Percentiles rank a stretch among this genome's conserved stretches.
Conservation (phyloP, 1,139 yeast species). For the Nakaseomyces bracarensis region DNA sequence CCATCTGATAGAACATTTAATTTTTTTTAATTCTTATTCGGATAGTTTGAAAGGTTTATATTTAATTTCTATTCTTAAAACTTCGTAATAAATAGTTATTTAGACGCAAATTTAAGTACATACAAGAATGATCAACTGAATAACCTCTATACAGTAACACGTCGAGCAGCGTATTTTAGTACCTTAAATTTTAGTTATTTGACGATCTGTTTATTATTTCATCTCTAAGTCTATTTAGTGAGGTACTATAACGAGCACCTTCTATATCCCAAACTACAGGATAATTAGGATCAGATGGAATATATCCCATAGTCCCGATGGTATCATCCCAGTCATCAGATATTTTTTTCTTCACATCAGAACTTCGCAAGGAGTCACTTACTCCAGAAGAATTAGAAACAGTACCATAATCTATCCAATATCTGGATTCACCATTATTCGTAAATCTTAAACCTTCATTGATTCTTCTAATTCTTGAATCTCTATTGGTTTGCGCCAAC, state of each 20-base stretch:
- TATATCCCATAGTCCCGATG: slow-evolving; percentile 20
- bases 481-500: slow-evolving; percentile 34
- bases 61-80: too few species aligned
- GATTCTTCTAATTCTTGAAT: slow-evolving; percentile 61
- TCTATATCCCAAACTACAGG: slow-evolving; percentile 48
- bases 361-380: slow-evolving; percentile 7
- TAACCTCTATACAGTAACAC: too few species aligned
- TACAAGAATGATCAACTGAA: too few species aligned
- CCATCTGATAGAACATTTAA: too few species aligned
- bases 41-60: too few species aligned
- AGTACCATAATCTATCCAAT: slow-evolving; percentile 51
- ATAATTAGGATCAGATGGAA: slow-evolving; percentile 38
- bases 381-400: slow-evolving; percentile 11
- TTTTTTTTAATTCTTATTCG: too few species aligned
- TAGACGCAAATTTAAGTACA: too few species aligned
- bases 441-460: slow-evolving; percentile 79
- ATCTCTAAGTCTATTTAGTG: slow-evolving; percentile 28
- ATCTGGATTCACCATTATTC: slow-evolving; percentile 68
- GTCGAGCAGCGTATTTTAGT: too few species aligned
- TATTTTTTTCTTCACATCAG: slow-evolving; percentile 29
- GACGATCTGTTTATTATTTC: slow-evolving; percentile 17
- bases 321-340: slow-evolving; percentile 44
- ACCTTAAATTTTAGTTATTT: not conserved
- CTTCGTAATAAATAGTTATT: too few species aligned
- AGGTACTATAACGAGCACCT: slow-evolving; percentile 32